Evolutionary conservation across 306 rosid species (phyloP), one percentile per base, ranked within the genome.

Genomic region (Quercus suber): DNA sequence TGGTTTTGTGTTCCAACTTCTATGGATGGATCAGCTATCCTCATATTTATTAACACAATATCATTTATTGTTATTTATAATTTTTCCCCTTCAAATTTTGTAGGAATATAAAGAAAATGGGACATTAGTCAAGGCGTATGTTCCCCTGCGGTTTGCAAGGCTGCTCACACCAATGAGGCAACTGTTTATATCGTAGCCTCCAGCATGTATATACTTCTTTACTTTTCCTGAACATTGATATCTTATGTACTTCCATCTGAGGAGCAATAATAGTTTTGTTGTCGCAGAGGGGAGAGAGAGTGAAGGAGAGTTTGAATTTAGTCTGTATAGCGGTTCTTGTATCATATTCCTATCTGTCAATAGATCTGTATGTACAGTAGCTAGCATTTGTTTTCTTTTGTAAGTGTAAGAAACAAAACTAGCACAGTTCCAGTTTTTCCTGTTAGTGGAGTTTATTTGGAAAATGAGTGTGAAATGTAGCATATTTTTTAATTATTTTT

Each of bases 101-200:
- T 60, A 95, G 99, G 98, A 95, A 80, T 90, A 92, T 73, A 91
- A 90, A 19, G 99, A 91, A 74, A 81, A 87, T 35, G 99, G 99
- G 76, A 95, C 98, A 52, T 84, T 91, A 75, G 82, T 95, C 79
- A 88, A 87, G 87, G 99, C 99, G 57, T 89, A 92, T 23, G 99
- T 95, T 23, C 99, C 99, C 78, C 96, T 92, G 18, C 90, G 99
- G 68, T 92, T 87, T 81, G 97, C 99, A 69, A 95, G 96, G 92
- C 84, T 95, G 82, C 93, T 91, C 57, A 92, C 98, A 78, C 99
- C 98, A 64, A 82, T 92, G 96, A 89, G 98, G 86, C 98, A 92
- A 80, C 82, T 87, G 53, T 92, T 89, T 79, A 76, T 85, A 79
- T 79, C 95, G 25, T 84, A 71, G 84, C 73, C 86, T 60, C 55